Evolutionary conservation across 148 eudicot species (phyloP).

Genomic region (Amaranthus hypochondriacus): DNA sequence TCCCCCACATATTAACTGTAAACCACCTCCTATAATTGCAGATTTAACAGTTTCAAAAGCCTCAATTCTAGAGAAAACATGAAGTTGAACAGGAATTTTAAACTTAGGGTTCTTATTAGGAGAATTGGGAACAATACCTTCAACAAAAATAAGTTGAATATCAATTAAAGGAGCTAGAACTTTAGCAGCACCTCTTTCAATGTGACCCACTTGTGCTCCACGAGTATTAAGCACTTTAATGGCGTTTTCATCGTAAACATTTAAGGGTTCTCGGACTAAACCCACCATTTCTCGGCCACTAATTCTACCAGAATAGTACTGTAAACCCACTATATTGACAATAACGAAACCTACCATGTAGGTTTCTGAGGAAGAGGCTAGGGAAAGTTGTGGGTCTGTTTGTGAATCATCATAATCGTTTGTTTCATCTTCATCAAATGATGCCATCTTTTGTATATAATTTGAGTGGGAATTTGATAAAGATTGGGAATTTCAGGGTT

Average conservation of each 20-base stretch:
- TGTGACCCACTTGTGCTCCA: conserved; percentile 61
- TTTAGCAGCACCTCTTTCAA: conserved; percentile 45
- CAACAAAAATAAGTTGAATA: conserved; percentile 28
- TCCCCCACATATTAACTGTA: conserved; percentile 45
- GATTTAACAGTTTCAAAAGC: conserved; percentile 32
- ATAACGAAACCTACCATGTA: conserved; percentile 64
- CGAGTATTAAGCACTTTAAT: conserved; percentile 69
- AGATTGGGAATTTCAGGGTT: neutral
- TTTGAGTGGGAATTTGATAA: neutral
- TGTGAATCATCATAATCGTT: conserved; percentile 6
- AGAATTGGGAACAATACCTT: conserved; percentile 72
- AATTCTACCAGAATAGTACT: conserved; percentile 52
- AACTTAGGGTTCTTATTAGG: conserved; percentile 29
- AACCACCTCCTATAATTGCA: conserved; percentile 42
- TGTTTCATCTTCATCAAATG: conserved; percentile 18
- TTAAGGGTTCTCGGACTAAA: conserved; percentile 65
- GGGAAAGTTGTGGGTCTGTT: conserved; percentile 26
- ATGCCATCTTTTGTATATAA: conserved; percentile 3
- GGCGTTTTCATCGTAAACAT: conserved; percentile 55
- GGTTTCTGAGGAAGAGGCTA: conserved; percentile 46
- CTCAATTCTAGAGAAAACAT: conserved; percentile 51
- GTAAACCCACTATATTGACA: conserved; percentile 65
- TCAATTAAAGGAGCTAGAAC: conserved; percentile 79
- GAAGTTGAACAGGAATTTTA: conserved; percentile 65
- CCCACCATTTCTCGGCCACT: conserved; percentile 76